phyloP scores from a whole-genome alignment of 257 asterid species.

The Forsythia suspensa region DNA sequence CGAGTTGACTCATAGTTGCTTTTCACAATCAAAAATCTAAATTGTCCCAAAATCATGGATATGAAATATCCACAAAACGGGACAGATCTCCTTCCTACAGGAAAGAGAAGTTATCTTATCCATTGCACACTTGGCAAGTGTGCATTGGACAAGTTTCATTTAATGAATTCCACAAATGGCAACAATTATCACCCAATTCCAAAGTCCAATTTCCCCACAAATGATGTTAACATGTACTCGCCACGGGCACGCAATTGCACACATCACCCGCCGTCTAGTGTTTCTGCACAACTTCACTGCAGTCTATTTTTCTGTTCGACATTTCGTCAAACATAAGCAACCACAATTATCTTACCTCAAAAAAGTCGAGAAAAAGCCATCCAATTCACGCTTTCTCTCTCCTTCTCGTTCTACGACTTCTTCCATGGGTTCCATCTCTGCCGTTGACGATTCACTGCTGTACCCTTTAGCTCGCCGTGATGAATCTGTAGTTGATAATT shows the following conservation, averaged over 20 bases:
- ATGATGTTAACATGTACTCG: not conserved
- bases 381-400: not conserved
- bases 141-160: too few species aligned
- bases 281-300: not conserved
- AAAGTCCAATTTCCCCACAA: not conserved
- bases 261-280: not conserved
- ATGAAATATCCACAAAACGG: too few species aligned
- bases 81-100: too few species aligned
- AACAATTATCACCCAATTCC: not conserved
- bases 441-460: slow-evolving; percentile 25
- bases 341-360: not conserved
- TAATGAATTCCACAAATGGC: not conserved
- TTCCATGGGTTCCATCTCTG: slow-evolving; percentile 58
- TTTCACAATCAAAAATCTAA: too few species aligned
- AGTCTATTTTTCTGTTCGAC: not conserved
- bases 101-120: too few species aligned
- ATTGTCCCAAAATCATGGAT: too few species aligned
- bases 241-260: not conserved
- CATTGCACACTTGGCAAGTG: too few species aligned
- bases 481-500: slow-evolving; percentile 59
- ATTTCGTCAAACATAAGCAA: slow-evolving; percentile 1
- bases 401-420: not conserved
- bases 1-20: too few species aligned
- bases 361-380: not conserved
- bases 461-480: slow-evolving; percentile 68